Base-by-base conservation (phyloP, 257 asterid genomes). In the Solanum chilense region DNA sequence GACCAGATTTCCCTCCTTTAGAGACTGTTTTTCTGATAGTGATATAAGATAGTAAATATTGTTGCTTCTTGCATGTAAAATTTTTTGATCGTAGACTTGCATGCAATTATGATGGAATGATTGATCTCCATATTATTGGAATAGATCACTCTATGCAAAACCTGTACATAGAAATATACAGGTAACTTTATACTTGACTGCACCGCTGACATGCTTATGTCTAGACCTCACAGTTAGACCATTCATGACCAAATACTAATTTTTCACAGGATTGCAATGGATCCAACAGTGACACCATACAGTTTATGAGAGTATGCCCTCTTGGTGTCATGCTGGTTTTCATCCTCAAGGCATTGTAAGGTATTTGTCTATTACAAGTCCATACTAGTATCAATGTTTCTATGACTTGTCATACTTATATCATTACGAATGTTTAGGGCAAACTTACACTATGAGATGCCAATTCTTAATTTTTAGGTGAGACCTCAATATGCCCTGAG, bases 291-390 rank as follows among this genome's bases (percentile, higher is more conserved):
- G 92, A 91, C 33, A 89, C 37, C 37, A 35, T 35, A 35, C 81
- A 90, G 90, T 88, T 85, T 92, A 94, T 66, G 47, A 39, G 75
- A 89, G 85, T 77, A 76, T 93, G 9, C 96, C 97, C 68, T 86
- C 96, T 58, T 96, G 99, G 99, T 96, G 99, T 83, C 91, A 87
- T 86, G 93, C 95, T 86, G 95, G 98, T 90, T 96, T 91, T 89
- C 98, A 96, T 87, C 99, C 98, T 83, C 96, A 96, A 92, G 99
- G 98, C 66, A 93, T 93, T 91, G 89, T 96, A 89, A 96, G 99
- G 99, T 95, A 60, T 21, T 60, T 60, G 68, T 58, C 27, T 60
- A 60, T 21, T 23, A 60, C 13, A n/a, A 60, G 68, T 21, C 6
- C 0, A 60, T 60, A 60, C 4, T 27, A 60, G 27, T 58, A 9